Base-by-base conservation (phyloP, 176 grass and related monocot genomes). In the Oropetium thomaeum region DNA sequence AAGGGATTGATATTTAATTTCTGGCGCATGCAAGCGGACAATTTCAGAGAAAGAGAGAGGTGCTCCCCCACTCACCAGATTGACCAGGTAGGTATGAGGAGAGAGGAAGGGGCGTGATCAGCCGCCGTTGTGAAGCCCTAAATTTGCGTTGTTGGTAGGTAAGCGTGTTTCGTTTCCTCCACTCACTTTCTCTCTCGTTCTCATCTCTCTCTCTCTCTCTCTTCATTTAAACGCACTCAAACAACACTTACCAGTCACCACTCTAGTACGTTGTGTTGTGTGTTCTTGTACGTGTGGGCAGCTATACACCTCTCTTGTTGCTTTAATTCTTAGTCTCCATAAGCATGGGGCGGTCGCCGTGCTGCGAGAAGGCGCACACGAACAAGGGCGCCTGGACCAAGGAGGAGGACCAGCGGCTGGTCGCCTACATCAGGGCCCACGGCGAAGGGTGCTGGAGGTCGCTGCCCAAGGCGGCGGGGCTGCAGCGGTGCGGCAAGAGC, bases 361-460 rank as follows among this genome's bases (percentile, higher is more conserved):
- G 93, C 62, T 97, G 93, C 80, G 93, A 93, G 88, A 97, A 93
- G 81, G 93, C 85, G 44, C 93, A 91, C 75, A 93, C 88, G 27
- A 97, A 97, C 88, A 97, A 93, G 84, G 93, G 93, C 19, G 90
- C 90, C 42, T 97, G 93, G 93, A 93, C 88, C 6, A 97, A 91
- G 75, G 93, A 97, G 52, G 93, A 97, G 61, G 93, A 97, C 49
- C 90, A 89, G 75, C 77, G 90, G 1, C 88, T 97, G 23, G 70
- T 93, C 41, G 51, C 85, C 60, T 87, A 97, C 88, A 97, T 97
- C 85, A 90, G 68, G 65, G 69, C 55, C n/a, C 81, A 97, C 69
- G 93, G 93, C 51, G 90, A 97, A 33, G 93, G 93, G 2, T 89
- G 88, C 61, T 97, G 93, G 93, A 81, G 93, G 37, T 93, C 90